phyloP scores from a whole-genome alignment of 2,329 filamentous ascomycete genomes.

The Dothistroma pini region DNA sequence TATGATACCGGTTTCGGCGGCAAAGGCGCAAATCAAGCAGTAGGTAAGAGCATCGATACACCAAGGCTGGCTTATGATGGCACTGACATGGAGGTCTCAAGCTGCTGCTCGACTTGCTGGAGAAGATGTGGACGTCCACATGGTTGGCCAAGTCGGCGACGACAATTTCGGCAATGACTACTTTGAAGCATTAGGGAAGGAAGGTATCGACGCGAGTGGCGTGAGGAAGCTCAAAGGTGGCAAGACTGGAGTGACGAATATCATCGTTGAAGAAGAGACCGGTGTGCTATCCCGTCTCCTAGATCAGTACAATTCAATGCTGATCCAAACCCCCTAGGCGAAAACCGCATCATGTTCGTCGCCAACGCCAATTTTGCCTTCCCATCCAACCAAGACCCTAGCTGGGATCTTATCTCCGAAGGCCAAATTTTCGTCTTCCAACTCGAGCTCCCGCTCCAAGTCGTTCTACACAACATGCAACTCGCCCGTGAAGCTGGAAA shows the following conservation, averaged over 20 bases:
- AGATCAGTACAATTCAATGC: conserved; percentile 25
- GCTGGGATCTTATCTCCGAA: conserved; percentile 21
- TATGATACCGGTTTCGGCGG: conserved; percentile 82
- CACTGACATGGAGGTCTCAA: conserved; percentile 58
- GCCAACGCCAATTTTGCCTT: conserved; percentile 47
- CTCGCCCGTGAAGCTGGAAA: conserved; percentile 29
- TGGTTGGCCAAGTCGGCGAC: conserved; percentile 50
- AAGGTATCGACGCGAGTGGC: conserved; percentile 42
- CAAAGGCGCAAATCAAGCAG: conserved; percentile 94
- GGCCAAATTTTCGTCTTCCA: conserved; percentile 46
- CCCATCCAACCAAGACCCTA: conserved; percentile 26
- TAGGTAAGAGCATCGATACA: conserved; percentile 35
- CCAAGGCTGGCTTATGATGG: conserved; percentile 45
- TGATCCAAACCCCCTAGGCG: conserved; percentile 10
- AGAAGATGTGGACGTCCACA: conserved; percentile 41
- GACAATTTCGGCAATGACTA: conserved; percentile 43
- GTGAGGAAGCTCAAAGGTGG: conserved; percentile 41
- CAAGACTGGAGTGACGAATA: conserved; percentile 49
- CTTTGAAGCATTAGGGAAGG: conserved; percentile 41
- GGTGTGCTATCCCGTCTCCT: conserved; percentile 31
- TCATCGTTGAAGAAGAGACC: conserved; percentile 46
- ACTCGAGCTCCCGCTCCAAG: conserved; percentile 45
- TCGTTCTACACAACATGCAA: conserved; percentile 36
- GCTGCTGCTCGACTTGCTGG: conserved; percentile 28
- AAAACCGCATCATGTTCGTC: conserved; percentile 50